These are phyloP conservation scores for Penicillium crustosum DNA, from an alignment of 2,329 filamentous ascomycete species.

Conservation along the genomic window DNA sequence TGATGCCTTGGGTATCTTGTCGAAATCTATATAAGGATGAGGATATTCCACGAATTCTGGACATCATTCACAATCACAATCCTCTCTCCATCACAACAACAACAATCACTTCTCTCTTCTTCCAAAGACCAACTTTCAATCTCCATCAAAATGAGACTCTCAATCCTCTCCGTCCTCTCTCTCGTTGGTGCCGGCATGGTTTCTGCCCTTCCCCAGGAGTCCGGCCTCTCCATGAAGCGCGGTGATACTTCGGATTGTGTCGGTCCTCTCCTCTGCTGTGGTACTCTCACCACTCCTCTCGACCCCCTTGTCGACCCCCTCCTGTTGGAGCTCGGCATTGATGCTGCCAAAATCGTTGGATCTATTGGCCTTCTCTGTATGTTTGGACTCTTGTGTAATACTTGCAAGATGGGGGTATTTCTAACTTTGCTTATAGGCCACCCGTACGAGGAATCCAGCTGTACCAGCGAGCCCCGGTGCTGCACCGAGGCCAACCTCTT, in stretches of 20 bases:
- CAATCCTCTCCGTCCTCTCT: conserved; percentile 31
- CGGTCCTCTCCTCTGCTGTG: conserved; percentile 29
- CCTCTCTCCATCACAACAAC: not conserved
- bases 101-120: not conserved
- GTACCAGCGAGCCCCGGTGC: conserved; percentile 28
- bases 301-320: conserved; percentile 30
- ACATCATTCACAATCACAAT: conserved; percentile 4
- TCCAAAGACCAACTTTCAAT: not conserved
- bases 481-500: conserved; percentile 33
- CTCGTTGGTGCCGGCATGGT: conserved; percentile 31
- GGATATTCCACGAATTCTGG: not conserved
- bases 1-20: not conserved
- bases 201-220: conserved; percentile 25
- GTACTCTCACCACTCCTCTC: conserved; percentile 30
- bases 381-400: not conserved
- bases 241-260: conserved; percentile 20
- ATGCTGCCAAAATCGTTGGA: conserved; percentile 27
- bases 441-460: conserved; percentile 21
- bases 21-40: conserved; percentile 11
- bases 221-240: conserved; percentile 15
- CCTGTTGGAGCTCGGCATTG: conserved; percentile 23
- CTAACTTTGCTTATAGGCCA: conserved; percentile 23
- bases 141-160: conserved; percentile 29
- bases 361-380: conserved; percentile 33
- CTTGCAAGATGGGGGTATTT: not conserved